Percentiles rank a stretch among this genome's conserved stretches.
phyloP scores from a whole-genome alignment of 176 grass and related monocot genomes.

The Coix lacrymajobi region DNA sequence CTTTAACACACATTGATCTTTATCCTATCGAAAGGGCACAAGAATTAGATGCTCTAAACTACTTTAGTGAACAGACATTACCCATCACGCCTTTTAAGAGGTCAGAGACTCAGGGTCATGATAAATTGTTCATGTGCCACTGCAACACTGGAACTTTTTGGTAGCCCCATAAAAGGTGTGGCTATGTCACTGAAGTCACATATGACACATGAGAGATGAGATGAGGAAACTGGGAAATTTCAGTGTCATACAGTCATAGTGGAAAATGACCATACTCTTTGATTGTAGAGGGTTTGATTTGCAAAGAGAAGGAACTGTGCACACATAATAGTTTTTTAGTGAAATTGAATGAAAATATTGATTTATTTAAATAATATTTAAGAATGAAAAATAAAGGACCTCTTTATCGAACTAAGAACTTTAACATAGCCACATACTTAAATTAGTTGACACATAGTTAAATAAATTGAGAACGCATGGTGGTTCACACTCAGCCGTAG shows the following conservation, averaged over 20 bases:
- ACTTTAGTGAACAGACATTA: not conserved
- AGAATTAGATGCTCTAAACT: not conserved
- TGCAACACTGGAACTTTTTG: not conserved
- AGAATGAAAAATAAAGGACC: too few species aligned
- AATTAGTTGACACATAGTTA: not conserved
- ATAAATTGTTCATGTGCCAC: not conserved
- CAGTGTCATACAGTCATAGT: too few species aligned
- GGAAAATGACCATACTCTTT: too few species aligned
- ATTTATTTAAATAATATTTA: too few species aligned
- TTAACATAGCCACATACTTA: not conserved
- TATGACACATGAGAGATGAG: not conserved
- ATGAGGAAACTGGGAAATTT: too few species aligned
- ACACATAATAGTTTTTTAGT: too few species aligned
- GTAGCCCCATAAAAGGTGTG: not conserved
- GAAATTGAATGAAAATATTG: too few species aligned
- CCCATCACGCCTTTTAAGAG: not conserved
- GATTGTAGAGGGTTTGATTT: too few species aligned
- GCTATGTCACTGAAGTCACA: not conserved
- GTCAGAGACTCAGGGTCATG: not conserved
- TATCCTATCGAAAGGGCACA: not conserved
- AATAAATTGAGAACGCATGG: not conserved
- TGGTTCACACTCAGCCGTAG: not conserved
- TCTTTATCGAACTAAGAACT: too few species aligned
- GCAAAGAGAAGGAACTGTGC: too few species aligned
- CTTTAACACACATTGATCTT: not conserved